Conservation (phyloP, 2,329 filamentous ascomycete genomes). For the Metarhizium rileyi region DNA sequence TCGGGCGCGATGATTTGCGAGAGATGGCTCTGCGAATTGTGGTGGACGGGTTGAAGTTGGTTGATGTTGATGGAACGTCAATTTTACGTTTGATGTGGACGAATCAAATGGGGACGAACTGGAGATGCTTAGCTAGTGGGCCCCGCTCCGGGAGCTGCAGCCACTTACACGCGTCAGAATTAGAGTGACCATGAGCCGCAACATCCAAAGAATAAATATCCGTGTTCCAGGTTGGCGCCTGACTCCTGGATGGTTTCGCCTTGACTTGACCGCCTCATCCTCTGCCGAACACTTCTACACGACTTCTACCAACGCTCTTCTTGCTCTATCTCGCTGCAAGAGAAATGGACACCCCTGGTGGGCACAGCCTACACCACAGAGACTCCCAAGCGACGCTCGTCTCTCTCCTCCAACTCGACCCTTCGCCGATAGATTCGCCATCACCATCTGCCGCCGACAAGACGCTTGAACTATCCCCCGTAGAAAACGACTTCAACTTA, state of each 20-base stretch:
- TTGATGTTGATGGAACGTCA: too few species aligned
- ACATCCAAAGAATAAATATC: too few species aligned
- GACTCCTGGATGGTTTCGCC: too few species aligned
- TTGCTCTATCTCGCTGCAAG: too few species aligned
- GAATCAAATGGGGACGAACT: background rate
- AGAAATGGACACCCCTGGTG: slow-evolving; percentile 10
- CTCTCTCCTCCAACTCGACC: slow-evolving; percentile 70
- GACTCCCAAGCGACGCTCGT: slow-evolving; percentile 46
- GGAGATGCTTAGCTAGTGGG: background rate
- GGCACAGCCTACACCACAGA: slow-evolving; percentile 16
- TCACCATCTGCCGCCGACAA: slow-evolving; percentile 22
- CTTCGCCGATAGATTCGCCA: slow-evolving; percentile 59
- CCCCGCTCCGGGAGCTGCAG: background rate
- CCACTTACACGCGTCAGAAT: background rate
- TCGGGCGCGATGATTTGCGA: too few species aligned
- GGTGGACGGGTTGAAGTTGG: too few species aligned
- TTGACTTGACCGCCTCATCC: too few species aligned
- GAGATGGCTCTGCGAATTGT: too few species aligned
- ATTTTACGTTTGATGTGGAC: too few species aligned
- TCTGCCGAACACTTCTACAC: too few species aligned
- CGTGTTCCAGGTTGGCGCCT: too few species aligned
- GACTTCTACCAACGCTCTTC: too few species aligned
- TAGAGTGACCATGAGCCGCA: background rate
- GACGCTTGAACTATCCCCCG: slow-evolving; percentile 25
- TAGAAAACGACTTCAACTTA: slow-evolving; percentile 12